These are phyloP conservation scores for Trichosanthes cucumerina DNA, from an alignment of 306 rosid species.

Conservation along the genomic window DNA sequence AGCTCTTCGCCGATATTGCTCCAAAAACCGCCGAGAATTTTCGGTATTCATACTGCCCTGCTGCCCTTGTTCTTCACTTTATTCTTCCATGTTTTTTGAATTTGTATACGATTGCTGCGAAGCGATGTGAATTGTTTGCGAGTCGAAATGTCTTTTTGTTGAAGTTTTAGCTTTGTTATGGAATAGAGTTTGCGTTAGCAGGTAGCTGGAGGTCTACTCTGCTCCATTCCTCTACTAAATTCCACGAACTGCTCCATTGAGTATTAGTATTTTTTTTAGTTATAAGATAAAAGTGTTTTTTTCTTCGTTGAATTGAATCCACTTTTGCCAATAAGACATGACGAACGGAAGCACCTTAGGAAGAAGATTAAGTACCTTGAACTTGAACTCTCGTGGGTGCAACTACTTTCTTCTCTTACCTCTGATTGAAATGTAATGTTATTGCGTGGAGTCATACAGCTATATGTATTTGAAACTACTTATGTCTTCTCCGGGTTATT, in stretches of 20 bases:
- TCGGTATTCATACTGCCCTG: conserved; percentile 28
- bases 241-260: not conserved
- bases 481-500: not conserved
- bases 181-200: not conserved
- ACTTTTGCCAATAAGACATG: not conserved
- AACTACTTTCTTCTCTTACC: not conserved
- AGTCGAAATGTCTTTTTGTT: not conserved
- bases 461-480: not conserved
- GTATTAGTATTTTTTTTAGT: not conserved
- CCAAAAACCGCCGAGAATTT: conserved; percentile 91
- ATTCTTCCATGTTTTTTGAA: not conserved
- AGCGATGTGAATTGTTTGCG: not conserved
- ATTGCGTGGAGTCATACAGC: not conserved
- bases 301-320: not conserved
- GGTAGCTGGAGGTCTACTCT: not conserved
- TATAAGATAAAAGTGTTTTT: not conserved
- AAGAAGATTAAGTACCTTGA: not conserved
- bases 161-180: not conserved
- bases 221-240: not conserved
- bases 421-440: not conserved
- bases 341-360: not conserved
- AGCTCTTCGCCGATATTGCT: conserved; percentile 90
- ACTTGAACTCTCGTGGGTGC: not conserved
- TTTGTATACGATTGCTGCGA: not conserved
- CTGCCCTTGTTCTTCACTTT: not conserved